phyloP scores from a whole-genome alignment of 495 filamentous ascomycete genomes.

The Penicillium herquei region DNA sequence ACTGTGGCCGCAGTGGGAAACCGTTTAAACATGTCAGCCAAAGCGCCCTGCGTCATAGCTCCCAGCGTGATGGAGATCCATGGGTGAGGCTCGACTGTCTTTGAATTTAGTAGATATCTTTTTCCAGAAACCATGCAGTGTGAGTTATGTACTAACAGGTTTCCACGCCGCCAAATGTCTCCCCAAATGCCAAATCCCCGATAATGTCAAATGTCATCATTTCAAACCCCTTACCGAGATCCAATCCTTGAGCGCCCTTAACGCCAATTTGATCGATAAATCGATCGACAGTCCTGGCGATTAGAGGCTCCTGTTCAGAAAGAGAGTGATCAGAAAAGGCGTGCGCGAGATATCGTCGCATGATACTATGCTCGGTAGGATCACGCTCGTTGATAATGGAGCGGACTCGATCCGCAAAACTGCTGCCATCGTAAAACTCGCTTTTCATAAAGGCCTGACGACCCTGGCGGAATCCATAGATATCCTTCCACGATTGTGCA shows the following conservation, averaged over 20 bases:
- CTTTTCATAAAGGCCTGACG: slow-evolving; percentile 19
- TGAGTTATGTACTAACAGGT: neutral
- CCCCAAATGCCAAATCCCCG: neutral
- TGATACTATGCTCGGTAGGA: slow-evolving; percentile 15
- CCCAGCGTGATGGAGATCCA: neutral
- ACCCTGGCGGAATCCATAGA: slow-evolving; percentile 50
- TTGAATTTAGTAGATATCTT: neutral
- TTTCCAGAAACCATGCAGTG: neutral
- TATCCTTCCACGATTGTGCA: slow-evolving; percentile 55
- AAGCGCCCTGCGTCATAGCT: neutral
- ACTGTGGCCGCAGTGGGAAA: neutral
- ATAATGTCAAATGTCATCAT: neutral
- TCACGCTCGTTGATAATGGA: slow-evolving; percentile 16
- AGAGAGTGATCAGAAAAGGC: slow-evolving; percentile 49
- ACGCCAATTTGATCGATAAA: slow-evolving; percentile 23
- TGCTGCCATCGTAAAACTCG: slow-evolving; percentile 15
- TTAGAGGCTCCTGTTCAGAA: slow-evolving; percentile 31
- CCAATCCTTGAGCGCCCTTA: neutral
- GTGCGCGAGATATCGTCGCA: slow-evolving; percentile 36
- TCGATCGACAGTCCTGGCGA: slow-evolving; percentile 36
- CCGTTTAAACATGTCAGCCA: neutral
- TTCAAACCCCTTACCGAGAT: neutral
- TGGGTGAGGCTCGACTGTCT: neutral
- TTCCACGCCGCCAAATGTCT: neutral
- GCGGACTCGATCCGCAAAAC: slow-evolving; percentile 8